Conservation (phyloP, 768 basidiomycete genomes). For the Russula emetica region DNA sequence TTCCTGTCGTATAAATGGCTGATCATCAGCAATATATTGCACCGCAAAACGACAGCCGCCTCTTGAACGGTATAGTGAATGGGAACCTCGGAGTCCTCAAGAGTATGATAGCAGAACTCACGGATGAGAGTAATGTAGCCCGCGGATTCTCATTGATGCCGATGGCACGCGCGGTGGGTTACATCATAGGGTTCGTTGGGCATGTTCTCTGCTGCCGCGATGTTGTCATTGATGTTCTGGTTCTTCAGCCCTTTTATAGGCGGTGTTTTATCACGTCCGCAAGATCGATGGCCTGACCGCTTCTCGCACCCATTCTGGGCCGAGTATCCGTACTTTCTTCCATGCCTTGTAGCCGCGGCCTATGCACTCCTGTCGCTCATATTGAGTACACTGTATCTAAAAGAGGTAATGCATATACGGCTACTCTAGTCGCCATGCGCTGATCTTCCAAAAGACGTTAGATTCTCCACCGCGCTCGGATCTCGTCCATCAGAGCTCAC, state of each 20-base stretch:
- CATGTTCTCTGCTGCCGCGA: not conserved
- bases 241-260: constrained; percentile 26
- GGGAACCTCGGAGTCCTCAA: constrained; percentile 15
- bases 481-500: not conserved
- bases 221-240: not conserved
- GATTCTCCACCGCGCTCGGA: not conserved
- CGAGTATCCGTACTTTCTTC: constrained; percentile 31
- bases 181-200: constrained; percentile 16
- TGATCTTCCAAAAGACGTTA: constrained; percentile 9
- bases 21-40: not conserved
- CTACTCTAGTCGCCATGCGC: too few species aligned
- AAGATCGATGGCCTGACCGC: constrained; percentile 27
- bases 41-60: not conserved
- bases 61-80: constrained; percentile 8
- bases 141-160: constrained; percentile 38
- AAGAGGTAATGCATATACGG: constrained; percentile 11
- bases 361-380: constrained; percentile 1
- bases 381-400: constrained; percentile 4
- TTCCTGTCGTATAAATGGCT: too few species aligned
- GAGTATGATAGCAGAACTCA: constrained; percentile 54
- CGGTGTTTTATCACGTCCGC: constrained; percentile 29
- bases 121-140: constrained; percentile 55
- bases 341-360: constrained; percentile 16
- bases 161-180: constrained; percentile 28
- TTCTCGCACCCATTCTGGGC: constrained; percentile 30